Evolutionary conservation across 176 grass and related monocot genomes (phyloP).

Genomic region (Avena atlantica): DNA sequence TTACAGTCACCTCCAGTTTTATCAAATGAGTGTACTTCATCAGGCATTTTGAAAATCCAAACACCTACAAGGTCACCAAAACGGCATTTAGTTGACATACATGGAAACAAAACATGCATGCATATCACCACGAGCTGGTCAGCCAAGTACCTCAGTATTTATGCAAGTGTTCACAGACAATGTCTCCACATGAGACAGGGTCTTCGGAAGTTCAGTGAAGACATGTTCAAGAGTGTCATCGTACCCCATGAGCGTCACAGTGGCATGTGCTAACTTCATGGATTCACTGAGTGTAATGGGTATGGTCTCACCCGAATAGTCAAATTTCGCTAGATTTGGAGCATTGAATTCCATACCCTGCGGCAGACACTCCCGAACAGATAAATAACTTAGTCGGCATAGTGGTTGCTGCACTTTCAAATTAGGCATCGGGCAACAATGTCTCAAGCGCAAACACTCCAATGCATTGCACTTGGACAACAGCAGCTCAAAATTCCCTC

Average conservation of each 20-base stretch:
- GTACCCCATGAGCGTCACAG: not conserved
- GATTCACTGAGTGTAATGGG: conserved; percentile 29
- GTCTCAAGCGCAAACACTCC: conserved; percentile 13
- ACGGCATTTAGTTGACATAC: not conserved
- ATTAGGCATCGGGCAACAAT: not conserved
- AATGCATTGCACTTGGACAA: conserved; percentile 4
- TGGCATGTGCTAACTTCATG: conserved; percentile 12
- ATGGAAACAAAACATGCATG: not conserved
- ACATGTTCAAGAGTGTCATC: conserved; percentile 27
- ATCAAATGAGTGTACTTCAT: conserved; percentile 19
- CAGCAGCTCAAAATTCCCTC: conserved; percentile 3
- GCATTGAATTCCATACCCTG: conserved; percentile 20
- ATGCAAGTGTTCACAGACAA: conserved; percentile 1
- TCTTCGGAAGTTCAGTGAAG: conserved; percentile 24
- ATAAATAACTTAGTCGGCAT: conserved; percentile 5
- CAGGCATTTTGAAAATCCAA: conserved; percentile 13
- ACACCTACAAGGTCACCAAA: not conserved
- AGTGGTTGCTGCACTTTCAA: conserved; percentile 30
- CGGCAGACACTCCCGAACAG: not conserved
- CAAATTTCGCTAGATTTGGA: conserved; percentile 16
- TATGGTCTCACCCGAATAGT: not conserved
- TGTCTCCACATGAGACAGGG: not conserved
- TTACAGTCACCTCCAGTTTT: conserved; percentile 28
- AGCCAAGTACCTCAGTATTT: not conserved
- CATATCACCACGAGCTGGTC: not conserved